Base-by-base conservation (phyloP, 176 grass and related monocot genomes). In the Oryza glaberrima region DNA sequence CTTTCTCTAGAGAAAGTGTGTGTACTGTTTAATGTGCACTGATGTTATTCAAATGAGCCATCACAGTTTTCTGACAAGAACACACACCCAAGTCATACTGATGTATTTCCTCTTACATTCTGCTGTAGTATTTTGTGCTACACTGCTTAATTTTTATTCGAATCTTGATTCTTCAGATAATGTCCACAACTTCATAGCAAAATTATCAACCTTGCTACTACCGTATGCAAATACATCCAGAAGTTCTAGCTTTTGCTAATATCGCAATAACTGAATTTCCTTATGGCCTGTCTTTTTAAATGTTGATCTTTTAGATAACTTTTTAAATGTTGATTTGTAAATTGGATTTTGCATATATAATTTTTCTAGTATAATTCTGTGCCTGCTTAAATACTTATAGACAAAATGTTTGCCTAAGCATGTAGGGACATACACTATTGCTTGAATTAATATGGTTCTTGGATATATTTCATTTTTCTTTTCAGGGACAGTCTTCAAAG, bases 401-500 rank as follows among this genome's bases (percentile, higher is more conserved):
- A 30, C 43, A 58, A 49, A 83, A 48, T 75, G 41, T 74, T n/a
- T 49, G 11, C 17, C 19, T 45, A 86, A 67, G 30, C 54, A 11
- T 65, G 56, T 44, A 77, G 12, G 20, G n/a, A 23, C 8, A 23
- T 3, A 63, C 1, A n/a, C 12, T 72, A 44, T 58, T n/a, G 20
- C 9, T 38, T 68, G 40, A 63, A 78, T 58, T 84, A 80, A 46
- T 79, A 73, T 23, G 19, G 45, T 25, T 35, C 48, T 70, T 5
- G 45, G 46, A 30, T 54, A 73, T 47, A 75, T 83, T 36, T 72
- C 77, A 78, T 81, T 70, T 35, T 63, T 63, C 17, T 58, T 92
- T 88, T 73, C 81, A 98, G 96, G 96, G 93, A 41, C 93, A 90
- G 68, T 72, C 83, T 82, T 92, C 88, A 83, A 98, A 95, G 76